These are phyloP conservation scores for Arthrobotrys entomopaga DNA, from an alignment of 2,329 filamentous ascomycete species.

Conservation along the genomic window DNA sequence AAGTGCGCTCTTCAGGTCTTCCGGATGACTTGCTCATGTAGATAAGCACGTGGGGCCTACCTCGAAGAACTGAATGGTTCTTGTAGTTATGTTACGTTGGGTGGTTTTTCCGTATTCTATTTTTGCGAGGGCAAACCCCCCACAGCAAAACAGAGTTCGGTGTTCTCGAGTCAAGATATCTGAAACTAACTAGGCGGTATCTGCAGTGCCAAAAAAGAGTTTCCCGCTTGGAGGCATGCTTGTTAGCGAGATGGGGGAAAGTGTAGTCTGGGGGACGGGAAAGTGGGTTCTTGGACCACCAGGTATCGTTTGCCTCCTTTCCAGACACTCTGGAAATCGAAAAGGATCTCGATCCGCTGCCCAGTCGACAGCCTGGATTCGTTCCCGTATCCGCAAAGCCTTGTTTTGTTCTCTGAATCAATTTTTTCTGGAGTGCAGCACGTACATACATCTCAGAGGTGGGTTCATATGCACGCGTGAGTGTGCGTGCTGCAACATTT, in stretches of 20 bases:
- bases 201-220: slow-evolving; percentile 22
- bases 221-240: slow-evolving; percentile 50
- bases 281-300: slow-evolving; percentile 17
- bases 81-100: too few relatives aligned
- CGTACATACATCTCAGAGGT: slow-evolving; percentile 8
- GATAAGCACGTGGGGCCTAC: too few relatives aligned
- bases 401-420: slow-evolving; percentile 5
- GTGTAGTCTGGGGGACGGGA: too few relatives aligned
- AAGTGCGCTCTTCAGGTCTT: too few relatives aligned
- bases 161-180: slow-evolving; percentile 51
- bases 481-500: slow-evolving; percentile 41
- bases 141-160: slow-evolving; percentile 39
- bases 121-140: neutral
- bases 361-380: slow-evolving; percentile 31
- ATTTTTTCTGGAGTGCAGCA: slow-evolving; percentile 9
- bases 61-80: too few relatives aligned
- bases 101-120: too few relatives aligned
- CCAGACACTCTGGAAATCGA: slow-evolving; percentile 18
- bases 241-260: slow-evolving; percentile 44
- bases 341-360: slow-evolving; percentile 45
- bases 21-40: too few relatives aligned
- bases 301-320: slow-evolving; percentile 29
- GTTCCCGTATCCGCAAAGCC: slow-evolving; percentile 40
- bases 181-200: slow-evolving; percentile 52
- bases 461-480: slow-evolving; percentile 19